phyloP scores from a whole-genome alignment of 768 basidiomycete genomes.

The Termitomyces titanicus region DNA sequence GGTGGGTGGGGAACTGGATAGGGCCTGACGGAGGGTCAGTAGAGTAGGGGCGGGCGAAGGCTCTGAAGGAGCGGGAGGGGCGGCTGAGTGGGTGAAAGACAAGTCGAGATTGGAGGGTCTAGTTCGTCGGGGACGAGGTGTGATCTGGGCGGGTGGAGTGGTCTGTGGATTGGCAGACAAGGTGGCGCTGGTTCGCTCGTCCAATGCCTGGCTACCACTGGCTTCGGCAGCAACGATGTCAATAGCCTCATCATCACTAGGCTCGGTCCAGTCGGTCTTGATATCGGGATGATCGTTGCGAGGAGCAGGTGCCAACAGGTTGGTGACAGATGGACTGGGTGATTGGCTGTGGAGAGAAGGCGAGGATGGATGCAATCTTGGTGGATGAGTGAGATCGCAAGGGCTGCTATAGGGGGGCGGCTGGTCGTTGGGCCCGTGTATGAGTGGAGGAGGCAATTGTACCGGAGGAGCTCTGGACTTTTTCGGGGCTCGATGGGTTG shows the following conservation, averaged over 20 bases:
- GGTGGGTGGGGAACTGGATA: slow-evolving; percentile 43
- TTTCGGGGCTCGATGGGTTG: slow-evolving; percentile 31
- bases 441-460: slow-evolving; percentile 19
- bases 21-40: slow-evolving; percentile 61
- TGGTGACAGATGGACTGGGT: slow-evolving; percentile 52
- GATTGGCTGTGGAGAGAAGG: slow-evolving; percentile 42
- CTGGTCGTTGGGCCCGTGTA: slow-evolving; percentile 41
- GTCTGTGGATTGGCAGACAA: slow-evolving; percentile 28
- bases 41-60: slow-evolving; percentile 64
- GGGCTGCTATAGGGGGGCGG: slow-evolving; percentile 63
- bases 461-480: slow-evolving; percentile 30
- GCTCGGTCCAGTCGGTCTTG: slow-evolving; percentile 72
- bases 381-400: slow-evolving; percentile 28
- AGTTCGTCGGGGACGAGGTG: slow-evolving; percentile 39
- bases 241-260: slow-evolving; percentile 86
- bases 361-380: slow-evolving; percentile 35
- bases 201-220: slow-evolving; percentile 76
- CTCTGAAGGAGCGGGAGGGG: slow-evolving; percentile 35
- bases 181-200: slow-evolving; percentile 75
- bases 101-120: slow-evolving; percentile 73
- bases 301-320: slow-evolving; percentile 52
- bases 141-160: slow-evolving; percentile 26
- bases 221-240: slow-evolving; percentile 77
- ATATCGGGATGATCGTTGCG: slow-evolving; percentile 38
- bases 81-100: slow-evolving; percentile 34